Evolutionary conservation across 305 asterid genomes (phyloP).

Genomic region (Ruellia speciosa): DNA sequence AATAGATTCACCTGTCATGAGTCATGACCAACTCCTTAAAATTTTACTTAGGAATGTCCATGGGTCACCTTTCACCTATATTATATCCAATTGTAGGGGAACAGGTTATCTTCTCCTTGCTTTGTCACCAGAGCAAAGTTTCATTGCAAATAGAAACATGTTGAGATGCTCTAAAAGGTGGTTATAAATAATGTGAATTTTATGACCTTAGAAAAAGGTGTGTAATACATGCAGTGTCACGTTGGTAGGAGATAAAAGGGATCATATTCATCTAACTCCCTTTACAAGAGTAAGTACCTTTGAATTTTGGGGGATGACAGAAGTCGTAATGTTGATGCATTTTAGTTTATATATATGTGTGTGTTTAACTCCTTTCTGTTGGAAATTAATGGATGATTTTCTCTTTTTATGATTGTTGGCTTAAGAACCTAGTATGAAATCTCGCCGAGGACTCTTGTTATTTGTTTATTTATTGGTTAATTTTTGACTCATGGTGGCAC

Average conservation of each 20-base stretch:
- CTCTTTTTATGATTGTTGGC: constrained; percentile 3
- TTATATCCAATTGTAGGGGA: not conserved
- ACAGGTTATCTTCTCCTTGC: not conserved
- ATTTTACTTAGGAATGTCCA: not conserved
- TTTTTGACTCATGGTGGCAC: constrained; percentile 5
- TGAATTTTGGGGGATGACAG: not conserved
- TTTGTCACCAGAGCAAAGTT: not conserved
- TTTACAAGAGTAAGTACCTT: not conserved
- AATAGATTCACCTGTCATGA: constrained; percentile 1
- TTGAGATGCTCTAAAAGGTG: not conserved
- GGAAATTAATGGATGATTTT: not conserved
- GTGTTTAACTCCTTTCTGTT: not conserved
- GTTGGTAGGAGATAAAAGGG: no score
- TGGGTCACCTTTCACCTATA: not conserved
- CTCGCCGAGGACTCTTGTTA: no score
- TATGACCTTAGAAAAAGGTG: no score
- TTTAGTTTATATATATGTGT: no score
- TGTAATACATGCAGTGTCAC: no score
- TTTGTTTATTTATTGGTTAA: not conserved
- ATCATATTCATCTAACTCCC: no score
- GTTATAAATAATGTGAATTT: not conserved
- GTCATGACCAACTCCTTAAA: constrained; percentile 9
- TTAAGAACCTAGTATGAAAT: not conserved
- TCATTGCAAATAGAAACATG: not conserved
- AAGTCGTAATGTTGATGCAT: no score